phyloP scores from a whole-genome alignment of 495 filamentous ascomycete species.

The Copromyces sp. region DNA sequence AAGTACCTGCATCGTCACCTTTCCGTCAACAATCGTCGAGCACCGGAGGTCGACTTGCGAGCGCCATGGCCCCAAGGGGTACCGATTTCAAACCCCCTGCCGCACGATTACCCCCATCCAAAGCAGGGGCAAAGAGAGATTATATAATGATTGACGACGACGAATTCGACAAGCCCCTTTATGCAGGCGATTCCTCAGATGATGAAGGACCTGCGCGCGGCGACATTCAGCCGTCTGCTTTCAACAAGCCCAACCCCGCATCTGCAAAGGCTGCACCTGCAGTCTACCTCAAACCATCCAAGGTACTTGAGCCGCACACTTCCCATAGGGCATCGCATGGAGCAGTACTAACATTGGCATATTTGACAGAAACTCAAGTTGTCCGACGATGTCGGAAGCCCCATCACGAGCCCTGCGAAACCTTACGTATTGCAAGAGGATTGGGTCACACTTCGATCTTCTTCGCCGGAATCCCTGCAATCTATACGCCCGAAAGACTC shows the following conservation, averaged over 20 bases:
- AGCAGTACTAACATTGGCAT: not conserved
- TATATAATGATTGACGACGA: conserved; percentile 36
- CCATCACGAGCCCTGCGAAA: conserved; percentile 11
- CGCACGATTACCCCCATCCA: conserved; percentile 4
- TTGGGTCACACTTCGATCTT: conserved; percentile 15
- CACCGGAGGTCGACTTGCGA: conserved; percentile 60
- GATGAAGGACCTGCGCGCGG: conserved; percentile 37
- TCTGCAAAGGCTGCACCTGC: not conserved
- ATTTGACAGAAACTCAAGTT: not conserved
- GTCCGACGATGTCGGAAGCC: conserved; percentile 6
- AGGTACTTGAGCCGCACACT: not conserved
- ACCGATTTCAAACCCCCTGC: conserved; percentile 42
- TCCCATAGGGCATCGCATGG: not conserved
- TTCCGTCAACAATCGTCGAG: conserved; percentile 51
- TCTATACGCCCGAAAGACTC: conserved; percentile 5
- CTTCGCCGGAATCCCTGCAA: conserved; percentile 7
- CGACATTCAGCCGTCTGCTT: conserved; percentile 64
- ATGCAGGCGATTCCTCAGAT: conserved; percentile 30
- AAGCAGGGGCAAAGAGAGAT: conserved; percentile 13
- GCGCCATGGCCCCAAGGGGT: not conserved
- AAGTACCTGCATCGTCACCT: conserved; percentile 73
- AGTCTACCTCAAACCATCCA: not conserved
- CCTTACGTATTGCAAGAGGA: conserved; percentile 13
- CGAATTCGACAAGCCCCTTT: conserved; percentile 29
- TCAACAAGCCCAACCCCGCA: conserved; percentile 24